Conservation (phyloP, 352 stramenopile genomes). For the Aphanomyces cochlioides region DNA sequence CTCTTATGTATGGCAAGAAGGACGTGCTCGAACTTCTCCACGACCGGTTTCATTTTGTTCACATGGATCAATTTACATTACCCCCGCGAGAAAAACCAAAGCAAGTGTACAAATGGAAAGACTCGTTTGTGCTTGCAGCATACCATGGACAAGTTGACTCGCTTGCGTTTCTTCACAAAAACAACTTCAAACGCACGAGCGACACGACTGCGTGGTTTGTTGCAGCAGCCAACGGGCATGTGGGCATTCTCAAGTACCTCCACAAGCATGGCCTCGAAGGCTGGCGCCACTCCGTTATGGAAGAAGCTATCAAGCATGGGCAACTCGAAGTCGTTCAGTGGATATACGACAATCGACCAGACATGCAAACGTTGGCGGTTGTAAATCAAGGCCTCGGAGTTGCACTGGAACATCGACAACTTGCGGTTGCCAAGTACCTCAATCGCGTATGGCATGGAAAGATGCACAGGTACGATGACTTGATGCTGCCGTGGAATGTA, state of each 20-base stretch:
- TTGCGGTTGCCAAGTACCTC: conserved; percentile 13
- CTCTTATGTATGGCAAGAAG: not conserved
- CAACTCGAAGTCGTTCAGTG: conserved; percentile 13
- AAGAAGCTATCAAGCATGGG: conserved; percentile 16
- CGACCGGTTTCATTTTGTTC: conserved; percentile 7
- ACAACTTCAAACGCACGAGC: conserved; percentile 16
- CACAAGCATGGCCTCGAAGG: conserved; percentile 7
- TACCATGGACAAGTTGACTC: conserved; percentile 2
- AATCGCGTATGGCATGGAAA: conserved; percentile 11
- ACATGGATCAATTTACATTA: conserved; percentile 7
- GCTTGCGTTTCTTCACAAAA: conserved; percentile 10
- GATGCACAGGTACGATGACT: conserved; percentile 1
- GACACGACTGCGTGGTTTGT: conserved; percentile 15
- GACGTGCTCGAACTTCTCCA: conserved; percentile 8
- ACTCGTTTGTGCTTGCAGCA: conserved; percentile 19
- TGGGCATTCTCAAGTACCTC: conserved; percentile 12
- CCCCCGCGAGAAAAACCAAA: not conserved
- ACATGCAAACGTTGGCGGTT: conserved; percentile 6
- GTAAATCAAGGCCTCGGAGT: conserved; percentile 8
- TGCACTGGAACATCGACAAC: conserved; percentile 3
- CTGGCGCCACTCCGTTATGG: conserved; percentile 13
- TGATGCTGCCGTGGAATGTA: no score
- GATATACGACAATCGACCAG: conserved; percentile 12
- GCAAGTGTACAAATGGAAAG: conserved; percentile 22
- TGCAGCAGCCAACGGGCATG: conserved; percentile 5